These are phyloP conservation scores for Cladorrhinum sp. DNA, from an alignment of 2,329 filamentous ascomycete species.

Conservation along the genomic window DNA sequence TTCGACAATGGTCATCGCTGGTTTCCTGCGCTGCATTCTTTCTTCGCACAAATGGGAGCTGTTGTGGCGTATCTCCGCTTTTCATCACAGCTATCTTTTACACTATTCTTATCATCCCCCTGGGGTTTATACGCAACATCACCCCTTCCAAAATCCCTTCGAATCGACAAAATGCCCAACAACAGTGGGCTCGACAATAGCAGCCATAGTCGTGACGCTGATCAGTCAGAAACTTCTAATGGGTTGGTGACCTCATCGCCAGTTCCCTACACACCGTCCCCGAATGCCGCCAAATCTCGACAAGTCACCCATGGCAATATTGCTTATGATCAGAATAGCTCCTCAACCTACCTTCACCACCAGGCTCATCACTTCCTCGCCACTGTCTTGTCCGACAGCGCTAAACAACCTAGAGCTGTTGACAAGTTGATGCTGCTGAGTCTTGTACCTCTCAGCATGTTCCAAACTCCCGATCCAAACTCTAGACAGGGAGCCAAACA, in stretches of 20 bases:
- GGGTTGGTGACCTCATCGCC: conserved; percentile 6
- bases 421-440: too few species aligned
- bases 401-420: too few species aligned
- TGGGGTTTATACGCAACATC: neutral
- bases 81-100: conserved; percentile 3
- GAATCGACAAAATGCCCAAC: conserved; percentile 6
- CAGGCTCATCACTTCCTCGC: neutral
- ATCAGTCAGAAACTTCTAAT: neutral
- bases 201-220: neutral
- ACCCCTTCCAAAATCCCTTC: neutral
- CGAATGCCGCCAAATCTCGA: neutral
- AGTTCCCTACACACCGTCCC: conserved; percentile 1
- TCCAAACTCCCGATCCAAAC: too few species aligned
- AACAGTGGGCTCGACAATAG: neutral
- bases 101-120: neutral
- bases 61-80: conserved; percentile 32
- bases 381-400: neutral
- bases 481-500: too few species aligned
- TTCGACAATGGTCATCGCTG: conserved; percentile 39
- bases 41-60: conserved; percentile 38
- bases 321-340: neutral
- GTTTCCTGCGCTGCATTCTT: conserved; percentile 39
- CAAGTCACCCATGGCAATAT: neutral
- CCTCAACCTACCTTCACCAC: too few species aligned
- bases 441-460: too few species aligned